Evolutionary conservation across 768 basidiomycete species (phyloP), one percentile per base, ranked within the genome.

Genomic region (Boletus subcaerulescens): DNA sequence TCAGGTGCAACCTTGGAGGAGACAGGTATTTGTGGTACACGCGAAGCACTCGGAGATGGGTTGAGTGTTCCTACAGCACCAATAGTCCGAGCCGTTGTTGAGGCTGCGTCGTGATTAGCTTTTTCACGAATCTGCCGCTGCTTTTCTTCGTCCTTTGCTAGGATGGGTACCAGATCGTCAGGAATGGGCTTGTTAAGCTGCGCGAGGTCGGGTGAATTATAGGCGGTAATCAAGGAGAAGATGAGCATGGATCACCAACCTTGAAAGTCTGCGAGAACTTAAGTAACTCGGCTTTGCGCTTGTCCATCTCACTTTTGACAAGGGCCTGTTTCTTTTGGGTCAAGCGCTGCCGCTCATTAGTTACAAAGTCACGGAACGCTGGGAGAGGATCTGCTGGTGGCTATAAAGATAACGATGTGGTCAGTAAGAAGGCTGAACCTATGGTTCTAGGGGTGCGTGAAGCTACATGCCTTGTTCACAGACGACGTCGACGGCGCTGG

Each of bases 261-360:
- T 97, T 96, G 86, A 99, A 99, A 61, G 74, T 87, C 71, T 91
- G 81, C 60, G 92, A 93, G 73, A 98, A 99, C 72, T 90, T 91
- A 69, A 94, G 81, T 36, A 98, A 77, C 41, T 98, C 96, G 11
- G 93, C 89, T 77, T 97, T 84, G 58, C 91, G 86, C 67, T 91
- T 91, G 71, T 98, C 93, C 85, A 95, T 91, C 69, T 98, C 95
- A 65, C 80, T 89, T 80, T 94, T 95, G 48, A 86, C 84, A 43
- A 95, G 73, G 14, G 89, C 87, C 65, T 93, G 91, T 70, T 91
- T 84, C 81, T 95, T 96, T 74, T 93, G 88, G 43, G 90, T 88
- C 53, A 97, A 73, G 48, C 91, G 82, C 65, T 97, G 89, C 68
- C 89, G 91, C 74, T 98, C 97, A 61, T 83, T 86, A 2, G 88